Evolutionary conservation across 164 flowering plant species (phyloP), one percentile per base, ranked within the genome.

Genomic region (Aristolochia fimbriata): DNA sequence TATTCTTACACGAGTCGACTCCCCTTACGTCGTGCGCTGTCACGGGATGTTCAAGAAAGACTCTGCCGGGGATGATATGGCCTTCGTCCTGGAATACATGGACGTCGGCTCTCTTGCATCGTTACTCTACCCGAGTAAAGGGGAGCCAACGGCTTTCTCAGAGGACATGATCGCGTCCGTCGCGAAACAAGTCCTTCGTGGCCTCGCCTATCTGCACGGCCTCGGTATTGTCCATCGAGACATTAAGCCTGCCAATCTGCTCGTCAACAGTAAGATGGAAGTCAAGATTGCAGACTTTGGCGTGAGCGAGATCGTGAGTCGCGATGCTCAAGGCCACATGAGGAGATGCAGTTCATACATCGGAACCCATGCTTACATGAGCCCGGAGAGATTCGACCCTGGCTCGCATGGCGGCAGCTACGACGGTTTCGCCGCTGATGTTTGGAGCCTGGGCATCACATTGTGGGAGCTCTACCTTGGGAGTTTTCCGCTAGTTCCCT

Each of bases 251-350:
- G 66, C 93, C 3, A 88, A 88, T 61, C 70, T 88, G 4, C 63
- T 88, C 2, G 81, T 88, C 10, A 78, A 81, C 53, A 15, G 20
- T 1, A 59, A 68, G 24, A 72, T 67, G 77, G 81, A 80, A 21
- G 87, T 86, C 21, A 88, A 88, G 66, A 88, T 88, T 21, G 74
- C 93, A 2, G 96, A 88, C 49, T 88, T 88, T 61, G 96, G 96
- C 0, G 96, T 86, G 24, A 84, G 96, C 60, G 76, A 79, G 61
- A 73, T 88, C 70, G 74, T 88, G 81, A 63, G 76, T 66, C 71
- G 91, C n/a, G 11, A 15, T 9, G 55, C 15, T 15, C 15, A 12
- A 1, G 61, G 82, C 3, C 60, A n/a, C n/a, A n/a, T 84, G 15
- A 88, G 81, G 13, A 71, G 83, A 1, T 83, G 88, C 66, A 80